phyloP scores from a whole-genome alignment of 176 grass and related monocot genomes.

The Carex littledalei region DNA sequence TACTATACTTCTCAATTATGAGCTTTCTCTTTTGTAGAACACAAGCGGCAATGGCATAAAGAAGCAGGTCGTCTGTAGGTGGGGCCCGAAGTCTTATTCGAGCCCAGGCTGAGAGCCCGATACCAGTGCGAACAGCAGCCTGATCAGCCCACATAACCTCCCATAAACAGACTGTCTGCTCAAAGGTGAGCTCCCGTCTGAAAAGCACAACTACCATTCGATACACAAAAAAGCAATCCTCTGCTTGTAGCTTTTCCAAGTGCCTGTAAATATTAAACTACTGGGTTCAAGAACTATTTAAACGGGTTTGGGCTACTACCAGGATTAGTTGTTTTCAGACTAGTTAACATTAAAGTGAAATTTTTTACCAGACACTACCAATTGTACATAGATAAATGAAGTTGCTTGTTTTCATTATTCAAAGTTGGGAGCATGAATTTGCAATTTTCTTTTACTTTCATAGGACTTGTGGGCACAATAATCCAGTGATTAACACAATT shows the following conservation, averaged over 20 bases:
- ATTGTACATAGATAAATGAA: background rate
- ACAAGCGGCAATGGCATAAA: slow-evolving; percentile 87
- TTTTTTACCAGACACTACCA: background rate
- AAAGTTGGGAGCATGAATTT: background rate
- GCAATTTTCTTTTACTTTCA: background rate
- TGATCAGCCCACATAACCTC: slow-evolving; percentile 99
- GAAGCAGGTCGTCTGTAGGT: slow-evolving; percentile 71
- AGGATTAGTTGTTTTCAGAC: background rate
- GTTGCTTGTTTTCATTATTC: background rate
- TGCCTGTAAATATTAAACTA: slow-evolving; percentile 31
- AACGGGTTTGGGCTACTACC: background rate
- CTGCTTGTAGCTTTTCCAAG: slow-evolving; percentile 91
- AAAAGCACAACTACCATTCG: slow-evolving; percentile 98
- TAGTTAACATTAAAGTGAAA: background rate
- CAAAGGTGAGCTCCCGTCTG: slow-evolving; percentile 84
- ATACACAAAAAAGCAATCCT: slow-evolving; percentile 98
- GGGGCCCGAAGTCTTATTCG: slow-evolving; percentile 72
- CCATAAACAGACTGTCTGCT: slow-evolving; percentile 87
- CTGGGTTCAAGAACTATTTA: background rate
- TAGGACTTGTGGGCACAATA: background rate
- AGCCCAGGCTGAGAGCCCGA: slow-evolving; percentile 73
- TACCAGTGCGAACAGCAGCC: slow-evolving; percentile 66
- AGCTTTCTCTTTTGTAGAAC: slow-evolving; percentile 89
- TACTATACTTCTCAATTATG: slow-evolving; percentile 90
- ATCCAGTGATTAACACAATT: background rate